Evolutionary conservation across 768 basidiomycete species (phyloP).

Genomic region (Gelatoporia subvermispora): DNA sequence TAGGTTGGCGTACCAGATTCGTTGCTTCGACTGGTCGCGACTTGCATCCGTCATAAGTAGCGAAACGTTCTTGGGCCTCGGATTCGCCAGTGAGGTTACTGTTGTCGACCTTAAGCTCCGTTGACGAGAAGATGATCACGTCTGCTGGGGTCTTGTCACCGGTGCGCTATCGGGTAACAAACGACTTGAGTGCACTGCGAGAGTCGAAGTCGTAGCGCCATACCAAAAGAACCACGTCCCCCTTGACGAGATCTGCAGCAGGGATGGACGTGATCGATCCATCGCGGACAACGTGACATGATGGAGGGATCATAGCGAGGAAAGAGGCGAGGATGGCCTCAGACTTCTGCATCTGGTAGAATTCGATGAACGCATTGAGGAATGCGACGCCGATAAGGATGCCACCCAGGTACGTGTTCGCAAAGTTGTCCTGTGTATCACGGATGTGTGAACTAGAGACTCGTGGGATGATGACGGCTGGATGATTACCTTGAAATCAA

Average conservation of each 20-base stretch:
- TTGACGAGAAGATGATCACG: slow-evolving; percentile 51
- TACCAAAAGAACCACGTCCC: slow-evolving; percentile 61
- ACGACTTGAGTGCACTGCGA: neutral
- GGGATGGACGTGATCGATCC: slow-evolving; percentile 50
- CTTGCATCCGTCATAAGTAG: slow-evolving; percentile 41
- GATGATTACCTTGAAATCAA: slow-evolving; percentile 47
- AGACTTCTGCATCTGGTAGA: slow-evolving; percentile 66
- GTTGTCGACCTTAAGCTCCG: slow-evolving; percentile 67
- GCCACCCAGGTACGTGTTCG: slow-evolving; percentile 65
- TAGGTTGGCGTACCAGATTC: slow-evolving; percentile 42
- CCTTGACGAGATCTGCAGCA: slow-evolving; percentile 59
- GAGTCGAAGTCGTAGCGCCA: neutral
- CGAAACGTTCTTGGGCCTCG: slow-evolving; percentile 57
- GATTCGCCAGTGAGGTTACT: slow-evolving; percentile 69
- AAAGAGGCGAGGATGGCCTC: slow-evolving; percentile 70
- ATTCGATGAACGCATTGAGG: slow-evolving; percentile 67
- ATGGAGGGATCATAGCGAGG: slow-evolving; percentile 69
- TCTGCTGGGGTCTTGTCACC: slow-evolving; percentile 74
- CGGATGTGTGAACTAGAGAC: neutral
- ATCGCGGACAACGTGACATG: slow-evolving; percentile 59
- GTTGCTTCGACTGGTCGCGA: slow-evolving; percentile 57
- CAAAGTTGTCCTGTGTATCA: slow-evolving; percentile 44
- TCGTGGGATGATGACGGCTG: neutral
- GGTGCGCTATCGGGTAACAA: slow-evolving; percentile 37
- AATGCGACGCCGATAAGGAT: slow-evolving; percentile 66